These are phyloP conservation scores for Yamadazyma takamatsuzukensis DNA, from an alignment of 805 yeast species.

Conservation along the genomic window DNA sequence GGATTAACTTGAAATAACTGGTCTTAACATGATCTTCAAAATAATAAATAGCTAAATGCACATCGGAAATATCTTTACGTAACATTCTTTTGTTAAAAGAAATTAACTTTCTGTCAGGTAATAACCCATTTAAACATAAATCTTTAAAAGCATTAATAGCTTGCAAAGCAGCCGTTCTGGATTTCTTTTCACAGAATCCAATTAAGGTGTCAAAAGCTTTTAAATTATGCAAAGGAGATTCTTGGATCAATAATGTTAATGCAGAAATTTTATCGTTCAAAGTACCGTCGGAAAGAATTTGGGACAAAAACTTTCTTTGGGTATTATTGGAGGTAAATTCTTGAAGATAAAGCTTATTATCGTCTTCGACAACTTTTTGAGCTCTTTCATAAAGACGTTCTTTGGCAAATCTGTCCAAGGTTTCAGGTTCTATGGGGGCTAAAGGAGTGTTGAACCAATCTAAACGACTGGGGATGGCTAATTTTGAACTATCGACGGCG, in stretches of 20 bases:
- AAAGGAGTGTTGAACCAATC: constrained; percentile 74
- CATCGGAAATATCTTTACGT: constrained; percentile 33
- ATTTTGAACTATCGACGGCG: constrained; percentile 53
- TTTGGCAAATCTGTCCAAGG: constrained; percentile 50
- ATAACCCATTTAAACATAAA: constrained; percentile 75
- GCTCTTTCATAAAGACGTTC: constrained; percentile 66
- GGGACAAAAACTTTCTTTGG: constrained; percentile 83
- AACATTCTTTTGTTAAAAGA: constrained; percentile 76
- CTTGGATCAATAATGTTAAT: constrained; percentile 85
- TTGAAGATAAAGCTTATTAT: constrained; percentile 65
- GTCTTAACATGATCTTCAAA: constrained; percentile 88
- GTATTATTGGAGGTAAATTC: constrained; percentile 74
- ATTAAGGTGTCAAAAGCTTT: constrained; percentile 79
- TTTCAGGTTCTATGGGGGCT: constrained; percentile 24
- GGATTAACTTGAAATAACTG: constrained; percentile 69
- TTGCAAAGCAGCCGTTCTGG: constrained; percentile 89
- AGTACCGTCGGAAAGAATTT: constrained; percentile 89
- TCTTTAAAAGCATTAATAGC: constrained; percentile 88
- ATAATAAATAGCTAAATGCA: constrained; percentile 67
- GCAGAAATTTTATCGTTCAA: constrained; percentile 94
- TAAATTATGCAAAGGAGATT: constrained; percentile 87
- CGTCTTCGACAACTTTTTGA: constrained; percentile 58
- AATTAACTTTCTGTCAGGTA: constrained; percentile 80
- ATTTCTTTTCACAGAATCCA: constrained; percentile 81
- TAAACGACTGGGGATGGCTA: constrained; percentile 56